A percentile compares a stretch with the other conserved stretches of the same genome.
Conservation (phyloP, 306 rosid species). For the Cucumis melo region DNA sequence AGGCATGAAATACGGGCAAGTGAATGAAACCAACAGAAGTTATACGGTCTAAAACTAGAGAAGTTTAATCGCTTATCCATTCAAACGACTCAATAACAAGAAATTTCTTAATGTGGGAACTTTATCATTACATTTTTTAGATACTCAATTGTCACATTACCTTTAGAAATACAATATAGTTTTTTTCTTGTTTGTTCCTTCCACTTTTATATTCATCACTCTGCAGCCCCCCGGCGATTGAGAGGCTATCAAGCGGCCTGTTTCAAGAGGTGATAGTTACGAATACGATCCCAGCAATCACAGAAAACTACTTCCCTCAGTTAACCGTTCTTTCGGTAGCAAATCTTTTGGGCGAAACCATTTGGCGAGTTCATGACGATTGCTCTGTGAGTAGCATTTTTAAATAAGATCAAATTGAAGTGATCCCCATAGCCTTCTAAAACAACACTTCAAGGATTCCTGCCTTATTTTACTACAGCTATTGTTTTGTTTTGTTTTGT, state of each 20-base stretch:
- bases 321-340: conserved; percentile 90
- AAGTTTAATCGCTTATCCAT: neutral
- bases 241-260: conserved; percentile 74
- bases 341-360: conserved; percentile 86
- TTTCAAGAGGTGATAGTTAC: conserved; percentile 92
- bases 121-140: neutral
- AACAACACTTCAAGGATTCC: neutral
- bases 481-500: neutral
- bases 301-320: conserved; percentile 79
- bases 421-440: neutral
- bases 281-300: conserved; percentile 61
- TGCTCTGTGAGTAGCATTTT: conserved; percentile 90
- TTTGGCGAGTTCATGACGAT: conserved; percentile 91
- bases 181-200: neutral
- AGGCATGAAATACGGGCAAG: neutral
- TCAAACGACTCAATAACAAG: neutral
- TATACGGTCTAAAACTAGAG: neutral
- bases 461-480: neutral
- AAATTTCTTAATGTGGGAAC: neutral
- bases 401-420: conserved; percentile 12
- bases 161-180: neutral
- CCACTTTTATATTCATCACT: neutral
- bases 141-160: neutral
- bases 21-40: neutral
- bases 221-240: conserved; percentile 84